Percentiles rank a stretch among this genome's conserved stretches.
These are phyloP conservation scores for Clavulina sp. DNA, from an alignment of 768 basidiomycete genomes.

Conservation along the genomic window DNA sequence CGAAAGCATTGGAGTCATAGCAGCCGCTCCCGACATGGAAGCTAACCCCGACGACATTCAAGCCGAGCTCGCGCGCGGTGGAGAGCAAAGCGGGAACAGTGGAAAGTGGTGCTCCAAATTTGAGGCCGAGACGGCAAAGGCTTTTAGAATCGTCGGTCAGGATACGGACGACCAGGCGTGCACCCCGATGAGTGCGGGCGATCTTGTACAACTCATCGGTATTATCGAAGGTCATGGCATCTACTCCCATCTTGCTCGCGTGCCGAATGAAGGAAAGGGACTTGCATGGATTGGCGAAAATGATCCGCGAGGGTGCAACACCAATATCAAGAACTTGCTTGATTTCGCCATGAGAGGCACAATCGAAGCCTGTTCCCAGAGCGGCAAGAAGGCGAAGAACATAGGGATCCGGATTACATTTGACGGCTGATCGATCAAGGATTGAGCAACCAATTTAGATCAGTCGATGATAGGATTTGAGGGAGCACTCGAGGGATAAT, in stretches of 20 bases:
- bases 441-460: constrained; percentile 11
- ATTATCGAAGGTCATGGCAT: constrained; percentile 98
- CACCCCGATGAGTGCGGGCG: constrained; percentile 55
- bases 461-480: constrained; percentile 11
- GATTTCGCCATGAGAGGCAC: constrained; percentile 91
- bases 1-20: constrained; percentile 80
- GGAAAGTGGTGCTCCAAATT: constrained; percentile 83
- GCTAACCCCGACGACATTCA: constrained; percentile 85
- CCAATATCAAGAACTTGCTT: constrained; percentile 55
- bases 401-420: constrained; percentile 96
- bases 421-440: constrained; percentile 46
- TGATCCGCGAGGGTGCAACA: constrained; percentile 64
- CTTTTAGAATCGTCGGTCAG: constrained; percentile 96
- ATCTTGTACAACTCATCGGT: constrained; percentile 91
- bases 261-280: constrained; percentile 81
- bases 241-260: constrained; percentile 61
- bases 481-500: no score
- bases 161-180: constrained; percentile 84
- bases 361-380: constrained; percentile 89
- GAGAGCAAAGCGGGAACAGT: constrained; percentile 63
- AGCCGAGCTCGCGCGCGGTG: constrained; percentile 56
- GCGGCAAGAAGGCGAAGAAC: constrained; percentile 80
- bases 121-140: constrained; percentile 81
- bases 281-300: constrained; percentile 99
- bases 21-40: constrained; percentile 98